phyloP scores from a whole-genome alignment of 192 early-diverging fungal species.

The Umbelopsis sp. region DNA sequence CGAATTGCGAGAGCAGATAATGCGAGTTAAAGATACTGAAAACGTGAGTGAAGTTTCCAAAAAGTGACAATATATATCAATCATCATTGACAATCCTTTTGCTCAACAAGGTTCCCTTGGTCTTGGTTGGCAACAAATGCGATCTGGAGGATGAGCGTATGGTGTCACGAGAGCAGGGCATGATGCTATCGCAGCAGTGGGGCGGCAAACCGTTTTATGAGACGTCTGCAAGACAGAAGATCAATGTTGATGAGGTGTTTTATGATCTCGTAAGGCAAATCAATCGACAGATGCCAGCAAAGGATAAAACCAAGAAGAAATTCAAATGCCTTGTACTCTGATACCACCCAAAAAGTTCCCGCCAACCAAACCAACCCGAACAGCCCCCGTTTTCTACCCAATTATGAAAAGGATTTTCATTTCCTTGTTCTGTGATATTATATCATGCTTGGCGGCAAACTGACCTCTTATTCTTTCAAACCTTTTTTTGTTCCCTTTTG shows the following conservation, averaged over 20 bases:
- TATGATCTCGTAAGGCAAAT: constrained; percentile 90
- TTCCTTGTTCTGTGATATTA: background rate
- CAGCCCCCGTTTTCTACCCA: background rate
- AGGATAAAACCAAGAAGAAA: constrained; percentile 47
- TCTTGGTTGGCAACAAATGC: constrained; percentile 93
- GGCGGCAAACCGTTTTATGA: constrained; percentile 79
- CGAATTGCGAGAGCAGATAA: constrained; percentile 71
- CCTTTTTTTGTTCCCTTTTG: background rate
- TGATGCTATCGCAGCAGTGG: constrained; percentile 64
- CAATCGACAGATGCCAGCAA: constrained; percentile 77
- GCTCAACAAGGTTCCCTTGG: constrained; percentile 70
- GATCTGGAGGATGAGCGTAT: constrained; percentile 78
- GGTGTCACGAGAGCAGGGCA: constrained; percentile 70
- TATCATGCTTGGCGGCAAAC: no score
- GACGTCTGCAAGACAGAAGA: constrained; percentile 82
- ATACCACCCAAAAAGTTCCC: background rate
- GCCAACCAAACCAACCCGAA: background rate
- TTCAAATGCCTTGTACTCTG: constrained; percentile 40
- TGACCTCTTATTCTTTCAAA: background rate
- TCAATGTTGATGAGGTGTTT: constrained; percentile 93
- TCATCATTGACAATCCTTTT: background rate
- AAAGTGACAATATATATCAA: constrained; percentile 68
- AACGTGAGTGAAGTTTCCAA: constrained; percentile 70
- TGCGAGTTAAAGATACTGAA: constrained; percentile 80
- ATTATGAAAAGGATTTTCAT: constrained; percentile 11